A percentile compares a stretch with the other conserved stretches of the same genome.
phyloP scores from a whole-genome alignment of 257 asterid species.

The Jaltomata sinuosa region DNA sequence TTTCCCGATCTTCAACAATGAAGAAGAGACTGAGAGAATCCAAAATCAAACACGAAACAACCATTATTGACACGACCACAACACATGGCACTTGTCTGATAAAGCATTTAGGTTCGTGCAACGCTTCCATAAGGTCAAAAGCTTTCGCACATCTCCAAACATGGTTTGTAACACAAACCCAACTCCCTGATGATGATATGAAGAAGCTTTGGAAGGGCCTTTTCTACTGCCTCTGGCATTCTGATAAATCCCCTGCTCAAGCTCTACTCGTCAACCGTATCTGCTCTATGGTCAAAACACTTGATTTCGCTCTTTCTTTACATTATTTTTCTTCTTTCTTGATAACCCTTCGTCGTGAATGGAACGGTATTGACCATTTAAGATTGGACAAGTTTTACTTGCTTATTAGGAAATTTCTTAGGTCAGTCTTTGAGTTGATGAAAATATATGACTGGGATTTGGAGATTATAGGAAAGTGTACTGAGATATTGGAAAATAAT shows the following conservation, averaged over 20 bases:
- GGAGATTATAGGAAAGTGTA: conserved; percentile 36
- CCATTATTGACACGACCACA: conserved; percentile 27
- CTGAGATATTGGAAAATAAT: conserved; percentile 42
- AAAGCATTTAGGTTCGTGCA: conserved; percentile 66
- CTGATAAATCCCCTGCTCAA: conserved; percentile 80
- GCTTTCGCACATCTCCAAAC: conserved; percentile 53
- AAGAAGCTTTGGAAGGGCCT: conserved; percentile 89
- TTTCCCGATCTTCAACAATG: conserved; percentile 13
- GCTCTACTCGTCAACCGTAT: conserved; percentile 47
- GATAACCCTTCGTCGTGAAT: conserved; percentile 71
- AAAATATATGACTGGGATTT: conserved; percentile 55
- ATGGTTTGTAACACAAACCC: conserved; percentile 49
- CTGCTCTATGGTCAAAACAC: conserved; percentile 42
- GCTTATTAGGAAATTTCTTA: conserved; percentile 62
- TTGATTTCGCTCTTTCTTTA: conserved; percentile 47
- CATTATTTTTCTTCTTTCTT: conserved; percentile 60
- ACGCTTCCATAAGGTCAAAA: conserved; percentile 65
- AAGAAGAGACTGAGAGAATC: conserved; percentile 56
- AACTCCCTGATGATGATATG: conserved; percentile 53
- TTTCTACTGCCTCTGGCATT: conserved; percentile 88
- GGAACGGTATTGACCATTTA: conserved; percentile 86
- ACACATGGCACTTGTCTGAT: conserved; percentile 45
- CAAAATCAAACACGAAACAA: conserved; percentile 31
- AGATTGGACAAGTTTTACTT: conserved; percentile 88
- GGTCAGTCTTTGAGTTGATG: conserved; percentile 47